Conservation (phyloP, 371 early-diverging fungal species). For the Mucor lusitanicus region DNA sequence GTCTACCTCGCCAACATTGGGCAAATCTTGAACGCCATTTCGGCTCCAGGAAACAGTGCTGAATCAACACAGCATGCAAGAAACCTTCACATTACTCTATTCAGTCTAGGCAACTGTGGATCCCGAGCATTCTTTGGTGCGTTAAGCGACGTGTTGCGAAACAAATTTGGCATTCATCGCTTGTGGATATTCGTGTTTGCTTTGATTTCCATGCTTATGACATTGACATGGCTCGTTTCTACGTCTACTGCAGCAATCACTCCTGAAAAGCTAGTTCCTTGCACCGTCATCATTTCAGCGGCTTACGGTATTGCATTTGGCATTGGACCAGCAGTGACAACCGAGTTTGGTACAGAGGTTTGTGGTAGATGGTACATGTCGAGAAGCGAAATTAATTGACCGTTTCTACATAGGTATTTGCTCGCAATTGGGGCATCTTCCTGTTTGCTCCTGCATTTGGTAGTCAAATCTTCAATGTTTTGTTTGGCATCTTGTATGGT, state of each 20-base stretch:
- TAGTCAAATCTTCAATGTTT: slow-evolving; percentile 28
- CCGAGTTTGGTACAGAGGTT: slow-evolving; percentile 30
- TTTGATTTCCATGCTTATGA: slow-evolving; percentile 17
- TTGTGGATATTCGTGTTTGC: slow-evolving; percentile 45
- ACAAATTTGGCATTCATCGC: slow-evolving; percentile 38
- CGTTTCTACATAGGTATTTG: slow-evolving; percentile 23
- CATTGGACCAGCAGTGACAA: slow-evolving; percentile 24
- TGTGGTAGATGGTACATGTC: not conserved
- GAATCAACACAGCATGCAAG: slow-evolving; percentile 29
- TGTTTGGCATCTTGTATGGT: slow-evolving; percentile 27
- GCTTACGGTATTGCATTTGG: slow-evolving; percentile 35
- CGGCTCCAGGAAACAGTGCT: slow-evolving; percentile 1
- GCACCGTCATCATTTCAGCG: slow-evolving; percentile 23
- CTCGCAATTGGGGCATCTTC: slow-evolving; percentile 33
- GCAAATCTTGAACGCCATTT: slow-evolving; percentile 32
- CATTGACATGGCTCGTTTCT: slow-evolving; percentile 24
- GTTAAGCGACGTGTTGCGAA: slow-evolving; percentile 41
- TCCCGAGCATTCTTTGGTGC: slow-evolving; percentile 46
- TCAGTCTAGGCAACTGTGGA: slow-evolving; percentile 49
- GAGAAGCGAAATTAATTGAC: not conserved
- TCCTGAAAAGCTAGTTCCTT: slow-evolving; percentile 10
- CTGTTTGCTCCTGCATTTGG: slow-evolving; percentile 37
- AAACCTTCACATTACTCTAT: slow-evolving; percentile 44
- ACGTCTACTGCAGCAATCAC: not conserved
- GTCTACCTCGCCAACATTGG: slow-evolving; percentile 48